Evolutionary conservation across 1,284 basidiomycete species (phyloP).

Genomic region (Kwoniella shivajii): DNA sequence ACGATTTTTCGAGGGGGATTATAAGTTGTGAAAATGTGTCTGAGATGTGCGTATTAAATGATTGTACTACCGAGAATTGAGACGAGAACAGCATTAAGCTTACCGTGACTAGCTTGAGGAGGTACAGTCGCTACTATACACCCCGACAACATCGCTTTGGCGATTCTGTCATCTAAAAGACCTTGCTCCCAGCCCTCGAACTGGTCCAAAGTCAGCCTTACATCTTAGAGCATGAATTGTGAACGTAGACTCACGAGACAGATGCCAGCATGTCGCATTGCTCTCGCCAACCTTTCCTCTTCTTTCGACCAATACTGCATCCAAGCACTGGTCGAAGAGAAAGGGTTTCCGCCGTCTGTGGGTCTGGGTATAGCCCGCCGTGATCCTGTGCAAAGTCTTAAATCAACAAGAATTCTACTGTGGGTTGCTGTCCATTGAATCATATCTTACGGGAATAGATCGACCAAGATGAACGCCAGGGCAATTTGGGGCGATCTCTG

Average conservation of each 20-base stretch:
- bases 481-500: constrained; percentile 22
- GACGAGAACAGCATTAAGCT: not conserved
- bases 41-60: not conserved
- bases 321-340: constrained; percentile 17
- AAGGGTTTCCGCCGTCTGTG: constrained; percentile 18
- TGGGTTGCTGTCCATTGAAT: not conserved
- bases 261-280: constrained; percentile 32
- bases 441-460: constrained; percentile 19
- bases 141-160: constrained; percentile 42
- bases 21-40: constrained; percentile 7
- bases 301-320: constrained; percentile 28
- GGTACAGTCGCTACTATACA: constrained; percentile 41
- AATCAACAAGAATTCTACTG: not conserved
- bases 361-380: constrained; percentile 7
- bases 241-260: constrained; percentile 43
- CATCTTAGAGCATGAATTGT: too few relatives aligned
- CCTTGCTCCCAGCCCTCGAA: constrained; percentile 42
- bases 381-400: constrained; percentile 12
- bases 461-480: constrained; percentile 20
- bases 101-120: constrained; percentile 33
- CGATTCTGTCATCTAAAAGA: constrained; percentile 32
- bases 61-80: not conserved
- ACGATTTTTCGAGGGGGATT: not conserved
- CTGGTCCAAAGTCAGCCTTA: constrained; percentile 6
- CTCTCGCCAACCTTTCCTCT: constrained; percentile 21